Evolutionary conservation across 1,284 basidiomycete species (phyloP).

Genomic region (Fomitopsis schrenkii): DNA sequence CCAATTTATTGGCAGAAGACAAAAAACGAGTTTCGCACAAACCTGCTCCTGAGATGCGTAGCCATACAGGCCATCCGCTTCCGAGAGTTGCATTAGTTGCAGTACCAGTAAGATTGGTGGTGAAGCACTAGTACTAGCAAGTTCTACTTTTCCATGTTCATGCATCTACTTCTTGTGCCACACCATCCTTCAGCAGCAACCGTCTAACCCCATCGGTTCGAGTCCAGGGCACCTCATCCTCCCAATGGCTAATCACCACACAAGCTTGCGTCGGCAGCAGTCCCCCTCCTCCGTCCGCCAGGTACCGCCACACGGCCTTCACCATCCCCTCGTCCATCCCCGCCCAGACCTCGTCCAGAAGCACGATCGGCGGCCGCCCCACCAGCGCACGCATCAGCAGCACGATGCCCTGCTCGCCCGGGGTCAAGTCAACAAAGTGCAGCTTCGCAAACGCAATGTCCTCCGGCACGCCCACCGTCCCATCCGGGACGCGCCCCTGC

Average conservation of each 20-base stretch:
- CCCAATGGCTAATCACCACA: conserved; percentile 85
- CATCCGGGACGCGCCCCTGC: conserved; percentile 18
- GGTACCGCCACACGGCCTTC: conserved; percentile 52
- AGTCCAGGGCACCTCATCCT: conserved; percentile 81
- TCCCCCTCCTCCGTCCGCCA: conserved; percentile 50
- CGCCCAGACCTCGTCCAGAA: conserved; percentile 88
- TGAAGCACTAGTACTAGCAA: no score
- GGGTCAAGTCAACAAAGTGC: conserved; percentile 57
- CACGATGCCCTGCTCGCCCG: conserved; percentile 75
- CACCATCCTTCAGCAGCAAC: conserved; percentile 35
- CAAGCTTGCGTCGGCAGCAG: conserved; percentile 63
- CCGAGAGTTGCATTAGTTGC: no score
- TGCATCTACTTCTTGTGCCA: conserved; percentile 22
- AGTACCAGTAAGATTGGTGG: no score
- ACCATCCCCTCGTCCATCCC: conserved; percentile 86
- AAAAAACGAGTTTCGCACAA: no score
- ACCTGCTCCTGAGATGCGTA: no score
- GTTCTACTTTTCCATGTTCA: not conserved
- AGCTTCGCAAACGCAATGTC: conserved; percentile 39
- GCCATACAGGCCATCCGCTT: no score
- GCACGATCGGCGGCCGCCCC: conserved; percentile 59
- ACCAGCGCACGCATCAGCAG: conserved; percentile 85
- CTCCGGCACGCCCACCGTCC: conserved; percentile 7
- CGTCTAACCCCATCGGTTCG: conserved; percentile 43
- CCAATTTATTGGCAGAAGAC: no score